Conservation (phyloP, 257 asterid species). For the Scutellaria minor region DNA sequence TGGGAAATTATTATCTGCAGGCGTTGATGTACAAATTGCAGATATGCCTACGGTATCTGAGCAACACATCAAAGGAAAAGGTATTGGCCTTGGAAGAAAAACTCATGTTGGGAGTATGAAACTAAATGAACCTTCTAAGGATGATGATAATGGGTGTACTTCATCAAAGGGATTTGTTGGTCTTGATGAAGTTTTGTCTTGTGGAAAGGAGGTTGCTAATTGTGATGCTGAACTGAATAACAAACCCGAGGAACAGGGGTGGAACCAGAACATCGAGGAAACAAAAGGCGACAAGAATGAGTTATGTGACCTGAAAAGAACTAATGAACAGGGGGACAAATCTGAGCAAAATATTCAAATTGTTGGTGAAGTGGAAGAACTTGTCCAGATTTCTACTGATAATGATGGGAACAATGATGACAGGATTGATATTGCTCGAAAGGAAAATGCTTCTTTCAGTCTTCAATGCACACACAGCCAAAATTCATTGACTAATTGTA, state of each 20-base stretch:
- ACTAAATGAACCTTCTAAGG: constrained; percentile 30
- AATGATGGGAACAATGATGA: constrained; percentile 8
- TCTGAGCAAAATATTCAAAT: neutral
- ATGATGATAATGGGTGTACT: constrained; percentile 26
- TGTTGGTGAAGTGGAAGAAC: constrained; percentile 28
- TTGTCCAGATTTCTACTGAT: neutral
- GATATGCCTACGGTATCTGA: constrained; percentile 11
- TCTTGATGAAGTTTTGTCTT: constrained; percentile 37
- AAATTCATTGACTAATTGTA: constrained; percentile 15
- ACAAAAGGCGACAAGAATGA: constrained; percentile 28
- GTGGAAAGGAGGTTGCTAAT: constrained; percentile 31
- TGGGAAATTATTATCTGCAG: constrained; percentile 23
- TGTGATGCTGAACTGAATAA: constrained; percentile 38
- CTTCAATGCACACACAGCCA: constrained; percentile 2
- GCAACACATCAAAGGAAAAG: constrained; percentile 20
- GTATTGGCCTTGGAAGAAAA: constrained; percentile 11
- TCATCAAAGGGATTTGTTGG: constrained; percentile 32
- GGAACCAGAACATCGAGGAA: constrained; percentile 38
- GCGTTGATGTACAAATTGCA: neutral
- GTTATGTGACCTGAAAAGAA: constrained; percentile 29
- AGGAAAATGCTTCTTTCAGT: constrained; percentile 35
- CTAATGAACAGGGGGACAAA: constrained; percentile 29
- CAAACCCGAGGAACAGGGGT: constrained; percentile 37
- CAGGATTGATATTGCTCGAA: neutral
- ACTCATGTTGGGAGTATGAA: constrained; percentile 30